phyloP scores from a whole-genome alignment of 331 rosid genomes.

The Dryas integrifolia region DNA sequence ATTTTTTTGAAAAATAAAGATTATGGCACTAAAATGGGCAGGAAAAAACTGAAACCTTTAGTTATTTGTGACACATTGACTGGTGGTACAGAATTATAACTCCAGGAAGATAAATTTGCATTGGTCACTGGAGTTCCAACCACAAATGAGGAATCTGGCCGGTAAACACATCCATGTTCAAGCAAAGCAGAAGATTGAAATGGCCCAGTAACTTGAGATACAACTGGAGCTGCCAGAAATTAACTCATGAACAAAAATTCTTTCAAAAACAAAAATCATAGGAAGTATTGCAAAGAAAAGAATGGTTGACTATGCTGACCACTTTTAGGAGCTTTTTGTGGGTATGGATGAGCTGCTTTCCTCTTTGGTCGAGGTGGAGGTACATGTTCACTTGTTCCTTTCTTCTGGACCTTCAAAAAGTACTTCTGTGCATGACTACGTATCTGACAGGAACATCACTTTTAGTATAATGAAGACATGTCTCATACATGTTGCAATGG shows the following conservation, averaged over 20 bases:
- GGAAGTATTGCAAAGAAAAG: constrained; percentile 11
- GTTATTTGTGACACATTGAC: constrained; percentile 45
- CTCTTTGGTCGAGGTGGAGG: constrained; percentile 98
- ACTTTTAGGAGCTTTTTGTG: constrained; percentile 85
- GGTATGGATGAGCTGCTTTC: constrained; percentile 91
- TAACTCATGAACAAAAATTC: constrained; percentile 15
- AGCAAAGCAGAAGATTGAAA: constrained; percentile 51
- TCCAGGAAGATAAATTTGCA: constrained; percentile 66
- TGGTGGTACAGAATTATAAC: constrained; percentile 45
- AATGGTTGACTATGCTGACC: constrained; percentile 37
- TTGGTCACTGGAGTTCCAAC: constrained; percentile 51
- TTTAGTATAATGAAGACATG: neutral
- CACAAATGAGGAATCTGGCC: constrained; percentile 61
- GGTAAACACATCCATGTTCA: constrained; percentile 50
- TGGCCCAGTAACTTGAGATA: constrained; percentile 41
- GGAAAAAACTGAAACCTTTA: constrained; percentile 47
- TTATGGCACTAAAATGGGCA: neutral
- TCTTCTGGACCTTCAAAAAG: constrained; percentile 88
- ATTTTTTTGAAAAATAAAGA: neutral
- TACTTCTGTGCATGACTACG: constrained; percentile 97
- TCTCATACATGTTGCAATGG: neutral
- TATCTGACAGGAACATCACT: constrained; percentile 47
- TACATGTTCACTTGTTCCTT: constrained; percentile 81
- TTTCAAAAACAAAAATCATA: constrained; percentile 14
- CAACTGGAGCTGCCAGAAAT: constrained; percentile 46